Evolutionary conservation across 305 asterid genomes (phyloP).

Genomic region (Solanum hybrid): DNA sequence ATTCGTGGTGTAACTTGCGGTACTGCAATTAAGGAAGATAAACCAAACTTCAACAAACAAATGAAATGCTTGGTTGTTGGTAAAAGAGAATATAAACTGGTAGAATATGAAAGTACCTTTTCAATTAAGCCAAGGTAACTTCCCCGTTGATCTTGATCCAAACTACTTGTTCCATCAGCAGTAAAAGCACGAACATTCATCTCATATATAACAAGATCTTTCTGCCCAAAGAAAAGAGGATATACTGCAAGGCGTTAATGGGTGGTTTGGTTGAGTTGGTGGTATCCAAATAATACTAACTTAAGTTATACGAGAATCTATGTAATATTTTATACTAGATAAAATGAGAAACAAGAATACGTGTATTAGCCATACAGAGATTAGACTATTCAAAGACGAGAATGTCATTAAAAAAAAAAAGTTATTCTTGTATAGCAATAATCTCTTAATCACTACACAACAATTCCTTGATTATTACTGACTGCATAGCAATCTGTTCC

Average conservation of each 20-base stretch:
- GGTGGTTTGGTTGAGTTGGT: neutral
- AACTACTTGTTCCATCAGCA: constrained; percentile 78
- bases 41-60: neutral
- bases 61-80: neutral
- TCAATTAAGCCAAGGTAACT: constrained; percentile 94
- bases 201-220: constrained; percentile 87
- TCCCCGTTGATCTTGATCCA: constrained; percentile 64
- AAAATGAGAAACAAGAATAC: neutral
- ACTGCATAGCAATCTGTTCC: neutral
- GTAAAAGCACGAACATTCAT: constrained; percentile 95
- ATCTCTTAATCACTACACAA: neutral
- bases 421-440: neutral
- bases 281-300: neutral
- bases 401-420: neutral
- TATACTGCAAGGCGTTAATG: neutral
- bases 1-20: neutral
- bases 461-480: neutral
- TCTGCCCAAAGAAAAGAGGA: constrained; percentile 39
- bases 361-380: neutral
- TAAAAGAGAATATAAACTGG: neutral
- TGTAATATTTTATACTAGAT: neutral
- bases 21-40: neutral
- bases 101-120: constrained; percentile 42
- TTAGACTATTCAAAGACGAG: neutral
- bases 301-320: neutral